Conservation (phyloP, 164 flowering plant species). For the Dillenia suffruticosa region DNA sequence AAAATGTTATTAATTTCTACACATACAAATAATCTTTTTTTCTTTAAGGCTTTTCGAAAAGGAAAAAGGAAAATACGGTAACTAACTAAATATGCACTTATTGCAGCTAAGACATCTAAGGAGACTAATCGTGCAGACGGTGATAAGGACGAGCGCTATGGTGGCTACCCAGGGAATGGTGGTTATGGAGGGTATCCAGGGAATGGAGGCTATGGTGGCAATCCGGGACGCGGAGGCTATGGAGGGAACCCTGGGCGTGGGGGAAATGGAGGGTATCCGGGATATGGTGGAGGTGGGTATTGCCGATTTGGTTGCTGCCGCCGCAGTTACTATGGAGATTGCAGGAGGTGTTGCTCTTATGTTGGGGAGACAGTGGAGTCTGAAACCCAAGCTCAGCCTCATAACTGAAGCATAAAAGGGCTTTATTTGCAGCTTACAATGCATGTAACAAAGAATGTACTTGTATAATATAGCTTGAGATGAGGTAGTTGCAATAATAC, state of each 20-base stretch:
- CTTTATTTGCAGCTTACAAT: no score
- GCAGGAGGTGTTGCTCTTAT: constrained; percentile 20
- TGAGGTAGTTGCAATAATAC: no score
- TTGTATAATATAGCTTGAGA: no score
- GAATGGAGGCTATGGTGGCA: constrained; percentile 6
- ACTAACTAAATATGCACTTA: neutral
- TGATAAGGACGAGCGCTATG: neutral
- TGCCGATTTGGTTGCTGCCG: no score
- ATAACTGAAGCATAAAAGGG: no score
- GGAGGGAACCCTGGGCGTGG: constrained; percentile 9
- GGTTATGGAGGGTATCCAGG: constrained; percentile 16
- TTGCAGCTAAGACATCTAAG: constrained; percentile 3
- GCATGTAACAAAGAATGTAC: no score
- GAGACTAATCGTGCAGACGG: constrained; percentile 2
- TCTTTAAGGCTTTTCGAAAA: neutral
- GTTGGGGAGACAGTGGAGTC: neutral
- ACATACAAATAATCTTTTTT: neutral
- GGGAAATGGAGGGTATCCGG: neutral
- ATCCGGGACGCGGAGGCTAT: neutral
- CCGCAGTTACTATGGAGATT: constrained; percentile 4
- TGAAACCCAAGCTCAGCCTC: no score
- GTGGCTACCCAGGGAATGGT: constrained; percentile 7
- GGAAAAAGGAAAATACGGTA: neutral
- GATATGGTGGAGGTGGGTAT: constrained; percentile 3
- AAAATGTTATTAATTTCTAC: no score